Conservation (phyloP, 352 stramenopile species). For the Phytophthora melonis region DNA sequence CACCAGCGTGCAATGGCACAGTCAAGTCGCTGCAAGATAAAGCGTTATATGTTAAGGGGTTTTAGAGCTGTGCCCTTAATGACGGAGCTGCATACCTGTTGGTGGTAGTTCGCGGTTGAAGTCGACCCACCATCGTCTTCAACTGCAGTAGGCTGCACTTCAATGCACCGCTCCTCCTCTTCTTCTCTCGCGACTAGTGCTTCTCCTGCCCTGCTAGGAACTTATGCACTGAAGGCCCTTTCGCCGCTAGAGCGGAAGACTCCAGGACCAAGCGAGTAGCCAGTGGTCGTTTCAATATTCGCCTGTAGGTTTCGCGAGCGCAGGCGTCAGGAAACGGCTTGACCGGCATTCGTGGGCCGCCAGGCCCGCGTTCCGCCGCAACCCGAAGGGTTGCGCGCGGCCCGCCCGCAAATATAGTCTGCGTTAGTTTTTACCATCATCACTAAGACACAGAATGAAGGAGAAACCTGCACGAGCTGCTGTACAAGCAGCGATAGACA, state of each 20-base stretch:
- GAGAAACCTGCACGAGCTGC: too few species aligned
- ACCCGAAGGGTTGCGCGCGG: too few species aligned
- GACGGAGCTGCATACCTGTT: conserved; percentile 14
- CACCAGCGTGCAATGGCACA: conserved; percentile 29
- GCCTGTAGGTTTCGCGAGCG: conserved; percentile 26
- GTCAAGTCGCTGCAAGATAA: conserved; percentile 34
- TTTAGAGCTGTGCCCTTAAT: not conserved
- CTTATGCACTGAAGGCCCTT: conserved; percentile 18
- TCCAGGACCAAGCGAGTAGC: not conserved
- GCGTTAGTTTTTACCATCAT: too few species aligned
- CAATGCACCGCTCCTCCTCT: too few species aligned
- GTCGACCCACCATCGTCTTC: conserved; percentile 27
- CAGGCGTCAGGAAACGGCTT: conserved; percentile 22
- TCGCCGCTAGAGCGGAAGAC: not conserved
- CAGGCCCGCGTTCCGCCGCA: too few species aligned
- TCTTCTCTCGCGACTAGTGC: not conserved
- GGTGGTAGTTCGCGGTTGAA: conserved; percentile 12
- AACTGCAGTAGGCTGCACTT: not conserved
- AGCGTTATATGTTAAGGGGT: conserved; percentile 7
- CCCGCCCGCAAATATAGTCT: too few species aligned
- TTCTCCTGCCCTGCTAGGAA: conserved; percentile 14
- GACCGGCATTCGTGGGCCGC: too few species aligned
- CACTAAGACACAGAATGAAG: too few species aligned
- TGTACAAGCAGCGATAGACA: too few species aligned
- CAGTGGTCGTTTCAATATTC: conserved; percentile 38